Evolutionary conservation across 2,329 filamentous ascomycete genomes (phyloP), one percentile per base, ranked within the genome.

Genomic region (Claviceps capensis): DNA sequence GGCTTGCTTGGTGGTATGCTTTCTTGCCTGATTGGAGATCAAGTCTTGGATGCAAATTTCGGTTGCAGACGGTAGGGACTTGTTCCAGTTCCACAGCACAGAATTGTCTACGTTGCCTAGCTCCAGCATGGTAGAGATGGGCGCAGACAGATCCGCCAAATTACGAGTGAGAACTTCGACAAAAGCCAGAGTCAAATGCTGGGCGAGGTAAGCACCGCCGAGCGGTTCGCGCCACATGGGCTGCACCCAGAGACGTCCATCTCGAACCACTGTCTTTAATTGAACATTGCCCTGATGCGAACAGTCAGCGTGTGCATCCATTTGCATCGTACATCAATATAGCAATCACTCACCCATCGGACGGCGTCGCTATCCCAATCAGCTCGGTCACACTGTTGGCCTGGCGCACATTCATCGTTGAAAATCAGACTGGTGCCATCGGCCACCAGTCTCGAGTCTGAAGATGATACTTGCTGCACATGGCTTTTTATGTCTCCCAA

Each of bases 171-270:
- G 40, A 19, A 49, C 23, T n/a, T 49, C 48, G 2, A 37, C 48
- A 43, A 49, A 49, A 26, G 40, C 48, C 23, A 19, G 8, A 16
- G 48, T 26, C n/a, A 49, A 49, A 14, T 49, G 48, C 26, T 49
- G 30, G 26, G 48, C 48, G 6, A 49, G 38, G 17, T 30, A 49
- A 17, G 48, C 48, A 49, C 40, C 48, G 5, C 48, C 48, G 6
- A 49, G 38, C 13, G 48, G 48, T 49, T 49, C 48, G 9, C 48
- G 48, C 48, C 48, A 49, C 48, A 43, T 43, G 11, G 48, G 48
- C 40, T 49, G 48, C 40, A 49, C 38, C n/a, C 38, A 44, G 40
- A 49, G 48, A 44, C 40, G 14, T 4, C n/a, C 48, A n/a, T 44
- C 40, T 22, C 38, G 38, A 34, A 49, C 26, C 22, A 49, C 8